These are phyloP conservation scores for Lagerstroemia speciosa DNA, from an alignment of 345 rosid genomes.

Conservation along the genomic window DNA sequence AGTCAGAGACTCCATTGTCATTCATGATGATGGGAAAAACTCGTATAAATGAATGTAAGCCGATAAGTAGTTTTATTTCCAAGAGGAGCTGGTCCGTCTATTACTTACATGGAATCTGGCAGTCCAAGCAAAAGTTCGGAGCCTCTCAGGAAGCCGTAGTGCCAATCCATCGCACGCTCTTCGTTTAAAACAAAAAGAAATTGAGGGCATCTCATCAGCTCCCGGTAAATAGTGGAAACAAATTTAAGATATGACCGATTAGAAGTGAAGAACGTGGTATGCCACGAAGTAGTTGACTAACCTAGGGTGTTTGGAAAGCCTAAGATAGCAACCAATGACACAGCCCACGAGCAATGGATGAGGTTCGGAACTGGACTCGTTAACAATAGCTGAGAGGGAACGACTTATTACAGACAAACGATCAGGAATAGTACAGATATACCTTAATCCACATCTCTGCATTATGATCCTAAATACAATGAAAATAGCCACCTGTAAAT, in stretches of 20 bases:
- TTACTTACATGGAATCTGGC: background rate
- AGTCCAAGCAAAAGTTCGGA: background rate
- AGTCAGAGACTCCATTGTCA: background rate
- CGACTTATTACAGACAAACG: slow-evolving; percentile 20
- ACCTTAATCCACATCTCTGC: slow-evolving; percentile 28
- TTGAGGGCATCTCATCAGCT: no score
- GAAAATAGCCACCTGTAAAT: slow-evolving; percentile 36
- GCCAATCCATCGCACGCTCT: background rate
- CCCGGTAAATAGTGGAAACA: no score
- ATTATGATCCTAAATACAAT: slow-evolving; percentile 29
- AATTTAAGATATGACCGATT: no score
- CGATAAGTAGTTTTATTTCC: no score
- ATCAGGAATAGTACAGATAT: slow-evolving; percentile 30
- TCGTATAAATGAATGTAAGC: no score
- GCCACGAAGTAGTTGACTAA: slow-evolving; percentile 8
- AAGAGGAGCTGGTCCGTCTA: background rate
- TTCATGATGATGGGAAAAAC: no score
- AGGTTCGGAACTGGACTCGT: slow-evolving; percentile 9
- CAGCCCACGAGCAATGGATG: slow-evolving; percentile 20
- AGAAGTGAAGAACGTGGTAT: background rate
- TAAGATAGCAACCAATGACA: slow-evolving; percentile 34
- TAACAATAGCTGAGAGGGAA: slow-evolving; percentile 21
- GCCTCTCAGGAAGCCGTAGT: background rate
- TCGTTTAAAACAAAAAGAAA: background rate
- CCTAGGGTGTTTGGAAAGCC: slow-evolving; percentile 43